These are phyloP conservation scores for Lichtheimia corymbifera DNA, from an alignment of 371 early-diverging fungal genomes.

Conservation along the genomic window DNA sequence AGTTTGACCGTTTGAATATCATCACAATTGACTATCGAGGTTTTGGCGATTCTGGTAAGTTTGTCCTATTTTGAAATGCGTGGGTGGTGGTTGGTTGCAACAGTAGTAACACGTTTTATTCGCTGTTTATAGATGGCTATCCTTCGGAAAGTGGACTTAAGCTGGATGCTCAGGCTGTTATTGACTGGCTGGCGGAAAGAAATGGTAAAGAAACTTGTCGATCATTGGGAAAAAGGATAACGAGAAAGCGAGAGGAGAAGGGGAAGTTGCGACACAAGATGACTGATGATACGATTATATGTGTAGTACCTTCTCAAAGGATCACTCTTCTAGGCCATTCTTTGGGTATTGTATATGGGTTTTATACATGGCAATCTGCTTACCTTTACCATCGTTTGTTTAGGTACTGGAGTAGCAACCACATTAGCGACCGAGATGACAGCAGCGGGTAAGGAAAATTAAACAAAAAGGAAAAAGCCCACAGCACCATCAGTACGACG, in stretches of 20 bases:
- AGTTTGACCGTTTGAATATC: slow-evolving; percentile 38
- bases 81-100: background rate
- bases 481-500: no score
- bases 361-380: background rate
- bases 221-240: no score
- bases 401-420: slow-evolving; percentile 49
- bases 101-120: slow-evolving; percentile 8
- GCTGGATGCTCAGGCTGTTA: slow-evolving; percentile 36
- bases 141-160: slow-evolving; percentile 42
- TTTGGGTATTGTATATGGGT: slow-evolving; percentile 25
- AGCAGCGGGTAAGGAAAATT: slow-evolving; percentile 23
- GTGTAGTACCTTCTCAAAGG: slow-evolving; percentile 27
- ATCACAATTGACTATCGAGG: slow-evolving; percentile 50
- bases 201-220: slow-evolving; percentile 20
- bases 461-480: background rate
- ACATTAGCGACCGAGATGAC: slow-evolving; percentile 41
- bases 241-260: no score
- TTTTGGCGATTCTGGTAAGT: slow-evolving; percentile 48
- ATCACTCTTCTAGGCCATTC: slow-evolving; percentile 49
- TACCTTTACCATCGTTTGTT: background rate
- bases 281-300: background rate
- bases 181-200: slow-evolving; percentile 36
- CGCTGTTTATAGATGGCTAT: slow-evolving; percentile 24
- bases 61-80: background rate
- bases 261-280: no score